Evolutionary conservation across 2,329 filamentous ascomycete species (phyloP).

Genomic region (Botrytis medusae): DNA sequence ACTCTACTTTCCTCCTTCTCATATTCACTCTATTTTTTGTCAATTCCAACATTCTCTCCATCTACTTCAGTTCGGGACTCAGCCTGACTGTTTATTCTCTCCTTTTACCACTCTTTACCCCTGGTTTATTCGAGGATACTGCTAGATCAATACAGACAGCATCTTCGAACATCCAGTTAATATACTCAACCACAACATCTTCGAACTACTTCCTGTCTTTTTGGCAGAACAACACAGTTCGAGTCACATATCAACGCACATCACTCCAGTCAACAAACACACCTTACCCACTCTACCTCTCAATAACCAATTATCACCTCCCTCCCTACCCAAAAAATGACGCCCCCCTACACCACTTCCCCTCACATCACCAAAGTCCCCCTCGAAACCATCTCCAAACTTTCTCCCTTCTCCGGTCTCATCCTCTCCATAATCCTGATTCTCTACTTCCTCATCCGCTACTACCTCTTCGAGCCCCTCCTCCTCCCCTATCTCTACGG

Average conservation of each 20-base stretch:
- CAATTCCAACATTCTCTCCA: neutral
- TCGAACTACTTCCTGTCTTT: neutral
- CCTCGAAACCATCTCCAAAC: slow-evolving; percentile 33
- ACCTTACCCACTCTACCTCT: neutral
- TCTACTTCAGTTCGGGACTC: neutral
- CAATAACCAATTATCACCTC: neutral
- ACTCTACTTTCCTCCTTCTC: neutral
- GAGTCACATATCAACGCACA: neutral
- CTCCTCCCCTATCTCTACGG: slow-evolving; percentile 42
- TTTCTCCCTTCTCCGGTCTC: slow-evolving; percentile 35
- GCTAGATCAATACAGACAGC: neutral
- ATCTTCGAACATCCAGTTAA: neutral
- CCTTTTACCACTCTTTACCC: no score
- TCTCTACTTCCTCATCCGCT: slow-evolving; percentile 35
- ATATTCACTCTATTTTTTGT: neutral
- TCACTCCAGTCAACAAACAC: neutral
- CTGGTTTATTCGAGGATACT: neutral
- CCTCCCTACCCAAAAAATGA: neutral
- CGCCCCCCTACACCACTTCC: neutral
- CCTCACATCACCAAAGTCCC: slow-evolving; percentile 33
- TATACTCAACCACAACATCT: neutral
- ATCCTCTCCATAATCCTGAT: slow-evolving; percentile 36
- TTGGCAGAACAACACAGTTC: neutral
- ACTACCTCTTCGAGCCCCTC: slow-evolving; percentile 44
- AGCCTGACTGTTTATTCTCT: neutral